Evolutionary conservation across 1,139 yeast species (phyloP), one percentile per base, ranked within the genome.

Genomic region (Geotrichum citri-aurantii): DNA sequence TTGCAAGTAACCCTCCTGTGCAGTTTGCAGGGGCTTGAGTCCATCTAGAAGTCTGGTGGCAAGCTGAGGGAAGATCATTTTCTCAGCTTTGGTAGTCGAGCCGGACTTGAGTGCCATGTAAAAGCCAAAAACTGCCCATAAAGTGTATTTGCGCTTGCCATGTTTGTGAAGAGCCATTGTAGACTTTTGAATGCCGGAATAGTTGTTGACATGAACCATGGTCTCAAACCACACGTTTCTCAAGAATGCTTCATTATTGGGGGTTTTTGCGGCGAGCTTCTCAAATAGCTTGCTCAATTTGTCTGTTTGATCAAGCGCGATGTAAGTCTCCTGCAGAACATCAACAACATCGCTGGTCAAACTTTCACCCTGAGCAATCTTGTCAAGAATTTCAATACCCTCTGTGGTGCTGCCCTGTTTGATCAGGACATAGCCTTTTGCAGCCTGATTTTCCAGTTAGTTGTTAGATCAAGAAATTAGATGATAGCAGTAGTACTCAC

Each of bases 1-100:
- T 56, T 78, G 75, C 0, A 88, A 79, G 63, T 71, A 88, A 2
- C 79, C 73, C 61, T 88, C 91, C 63, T 86, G 91, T 12, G 85
- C 79, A 26, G 73, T 75, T 44, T 69, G 65, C 48, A 75, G 69
- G 0, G 87, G 84, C 44, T 73, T 70, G 24, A 77, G 66, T 19
- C 73, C 70, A 42, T 81, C 84, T 14, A 84, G 68, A 61, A 85
- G 66, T 62, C 83, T 80, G 57, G 75, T 65, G 0, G 88, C 93
- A 52, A 88, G 74, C 61, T 77, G 75, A 2, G 84, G 82, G 64
- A 79, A 83, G 47, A 87, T 71, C 27, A 70, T 72, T 56, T 71
- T 69, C 60, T 79, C 82, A 55, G 79, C 71, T 2, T 74, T 74
- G 6, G 74, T 64, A 40, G 71, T 68, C 53, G 67, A 67, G 8